These are phyloP conservation scores for Tephrocybe sp. DNA, from an alignment of 768 basidiomycete species.

Conservation along the genomic window DNA sequence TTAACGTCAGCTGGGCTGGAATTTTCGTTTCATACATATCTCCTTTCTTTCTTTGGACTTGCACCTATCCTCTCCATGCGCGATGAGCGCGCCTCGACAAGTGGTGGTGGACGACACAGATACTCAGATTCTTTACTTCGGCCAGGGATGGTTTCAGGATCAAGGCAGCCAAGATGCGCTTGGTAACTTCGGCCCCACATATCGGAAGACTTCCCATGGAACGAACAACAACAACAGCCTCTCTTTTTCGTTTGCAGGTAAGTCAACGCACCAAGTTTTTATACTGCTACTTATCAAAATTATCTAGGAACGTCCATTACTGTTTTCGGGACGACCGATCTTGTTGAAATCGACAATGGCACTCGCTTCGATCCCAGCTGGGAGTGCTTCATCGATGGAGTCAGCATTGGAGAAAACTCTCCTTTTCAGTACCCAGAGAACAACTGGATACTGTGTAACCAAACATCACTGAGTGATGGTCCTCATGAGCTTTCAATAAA, in stretches of 20 bases:
- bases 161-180: slow-evolving; percentile 22
- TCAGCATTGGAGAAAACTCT: slow-evolving; percentile 11
- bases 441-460: slow-evolving; percentile 22
- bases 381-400: slow-evolving; percentile 27
- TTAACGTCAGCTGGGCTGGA: too few species aligned
- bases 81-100: slow-evolving; percentile 20
- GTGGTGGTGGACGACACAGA: slow-evolving; percentile 35
- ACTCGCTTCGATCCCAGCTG: slow-evolving; percentile 21
- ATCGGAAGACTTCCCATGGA: slow-evolving; percentile 28
- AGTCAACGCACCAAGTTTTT: not conserved
- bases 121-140: slow-evolving; percentile 26
- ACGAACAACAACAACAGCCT: slow-evolving; percentile 27
- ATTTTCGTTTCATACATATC: not conserved
- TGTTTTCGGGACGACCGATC: slow-evolving; percentile 21
- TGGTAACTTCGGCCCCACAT: slow-evolving; percentile 34
- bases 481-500: slow-evolving; percentile 24
- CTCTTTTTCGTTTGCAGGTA: slow-evolving; percentile 31
- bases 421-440: slow-evolving; percentile 17
- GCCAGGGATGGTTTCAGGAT: slow-evolving; percentile 29
- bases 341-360: slow-evolving; percentile 7
- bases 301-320: slow-evolving; percentile 13
- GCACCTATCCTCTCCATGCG: not conserved
- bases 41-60: not conserved
- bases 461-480: slow-evolving; percentile 15
- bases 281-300: not conserved